These are phyloP conservation scores for Apiospora phragmitis DNA, from an alignment of 2,329 filamentous ascomycete genomes.

Conservation along the genomic window DNA sequence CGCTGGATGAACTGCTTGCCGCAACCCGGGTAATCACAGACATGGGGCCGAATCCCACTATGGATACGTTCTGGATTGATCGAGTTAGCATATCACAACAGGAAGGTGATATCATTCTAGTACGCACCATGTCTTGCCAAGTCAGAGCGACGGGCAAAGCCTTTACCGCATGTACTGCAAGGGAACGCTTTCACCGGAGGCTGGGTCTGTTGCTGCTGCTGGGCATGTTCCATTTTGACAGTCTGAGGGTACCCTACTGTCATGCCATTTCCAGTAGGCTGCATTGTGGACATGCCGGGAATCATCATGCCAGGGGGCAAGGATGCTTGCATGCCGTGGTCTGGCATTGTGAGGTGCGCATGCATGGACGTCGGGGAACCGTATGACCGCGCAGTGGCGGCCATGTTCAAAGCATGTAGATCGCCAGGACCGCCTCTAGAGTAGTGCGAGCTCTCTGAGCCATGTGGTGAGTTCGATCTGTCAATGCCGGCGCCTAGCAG, in stretches of 20 bases:
- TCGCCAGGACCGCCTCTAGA: constrained; percentile 37
- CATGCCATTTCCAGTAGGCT: constrained; percentile 24
- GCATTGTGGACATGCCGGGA: constrained; percentile 38
- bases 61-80: constrained; percentile 80
- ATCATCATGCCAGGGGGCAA: constrained; percentile 40
- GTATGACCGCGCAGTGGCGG: constrained; percentile 47
- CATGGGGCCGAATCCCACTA: constrained; percentile 84
- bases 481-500: constrained; percentile 42
- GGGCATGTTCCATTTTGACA: constrained; percentile 37
- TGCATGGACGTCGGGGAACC: constrained; percentile 56
- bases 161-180: constrained; percentile 87
- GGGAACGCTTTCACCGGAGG: constrained; percentile 70
- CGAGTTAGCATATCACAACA: neutral
- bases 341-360: constrained; percentile 47
- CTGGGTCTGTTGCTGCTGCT: constrained; percentile 25
- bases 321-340: constrained; percentile 36
- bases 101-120: too few species aligned
- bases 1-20: constrained; percentile 97
- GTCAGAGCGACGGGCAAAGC: constrained; percentile 91
- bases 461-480: constrained; percentile 58
- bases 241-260: constrained; percentile 40
- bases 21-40: constrained; percentile 85
- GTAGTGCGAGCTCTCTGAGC: constrained; percentile 60
- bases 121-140: constrained; percentile 86
- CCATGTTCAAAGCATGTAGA: constrained; percentile 38